These are phyloP conservation scores for Colletotrichum agaves DNA, from an alignment of 2,329 filamentous ascomycete genomes.

Conservation along the genomic window DNA sequence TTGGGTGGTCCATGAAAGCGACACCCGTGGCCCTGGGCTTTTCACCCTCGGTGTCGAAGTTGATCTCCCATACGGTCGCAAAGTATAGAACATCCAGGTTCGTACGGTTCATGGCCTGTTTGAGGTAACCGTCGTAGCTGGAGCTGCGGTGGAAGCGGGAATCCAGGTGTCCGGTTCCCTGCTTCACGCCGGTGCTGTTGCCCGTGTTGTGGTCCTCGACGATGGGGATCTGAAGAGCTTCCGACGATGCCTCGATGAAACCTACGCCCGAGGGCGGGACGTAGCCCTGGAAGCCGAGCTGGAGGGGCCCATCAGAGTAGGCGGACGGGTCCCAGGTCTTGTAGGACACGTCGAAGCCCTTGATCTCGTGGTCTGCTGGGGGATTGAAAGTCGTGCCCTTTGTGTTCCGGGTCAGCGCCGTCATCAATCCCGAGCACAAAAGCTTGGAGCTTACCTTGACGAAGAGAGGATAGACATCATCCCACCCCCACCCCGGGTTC, in stretches of 20 bases:
- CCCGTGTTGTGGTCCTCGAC: conserved; percentile 43
- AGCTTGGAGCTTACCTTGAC: conserved; percentile 34
- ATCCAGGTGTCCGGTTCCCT: conserved; percentile 42
- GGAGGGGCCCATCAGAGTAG: conserved; percentile 42
- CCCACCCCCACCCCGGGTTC: conserved; percentile 47
- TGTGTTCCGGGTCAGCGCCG: too few species aligned
- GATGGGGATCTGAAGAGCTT: conserved; percentile 40
- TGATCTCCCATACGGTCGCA: conserved; percentile 40
- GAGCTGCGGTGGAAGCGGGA: conserved; percentile 41
- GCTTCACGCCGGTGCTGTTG: conserved; percentile 44
- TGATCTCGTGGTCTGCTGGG: conserved; percentile 36
- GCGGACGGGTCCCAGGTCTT: conserved; percentile 43
- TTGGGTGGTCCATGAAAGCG: conserved; percentile 42
- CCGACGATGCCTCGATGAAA: conserved; percentile 42
- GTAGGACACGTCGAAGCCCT: conserved; percentile 42
- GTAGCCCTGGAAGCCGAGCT: conserved; percentile 43
- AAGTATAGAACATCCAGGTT: conserved; percentile 43
- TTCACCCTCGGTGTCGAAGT: conserved; percentile 34
- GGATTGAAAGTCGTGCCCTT: conserved; percentile 42
- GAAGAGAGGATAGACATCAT: conserved; percentile 42
- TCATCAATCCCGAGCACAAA: too few species aligned
- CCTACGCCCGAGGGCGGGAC: conserved; percentile 44
- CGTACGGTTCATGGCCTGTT: conserved; percentile 35
- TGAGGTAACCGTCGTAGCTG: conserved; percentile 42
- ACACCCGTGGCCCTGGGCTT: conserved; percentile 41